These are phyloP conservation scores for Ustilago curta DNA, from an alignment of 1,284 basidiomycete species.

Conservation along the genomic window DNA sequence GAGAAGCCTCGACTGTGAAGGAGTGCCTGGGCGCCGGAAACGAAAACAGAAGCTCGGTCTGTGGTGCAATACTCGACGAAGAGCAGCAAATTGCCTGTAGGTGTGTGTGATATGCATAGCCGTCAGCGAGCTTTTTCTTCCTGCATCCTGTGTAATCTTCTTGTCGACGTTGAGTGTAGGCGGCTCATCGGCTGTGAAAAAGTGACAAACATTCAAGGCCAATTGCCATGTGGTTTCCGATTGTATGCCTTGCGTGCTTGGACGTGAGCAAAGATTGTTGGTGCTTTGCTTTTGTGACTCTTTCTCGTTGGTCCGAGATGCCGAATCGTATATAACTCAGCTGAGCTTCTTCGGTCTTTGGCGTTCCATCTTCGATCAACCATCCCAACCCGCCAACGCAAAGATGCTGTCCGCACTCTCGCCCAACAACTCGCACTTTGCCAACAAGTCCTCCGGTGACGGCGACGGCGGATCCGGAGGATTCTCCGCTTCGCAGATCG, in stretches of 20 bases:
- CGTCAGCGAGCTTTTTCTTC: neutral
- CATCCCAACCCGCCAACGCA: neutral
- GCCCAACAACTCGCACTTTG: constrained; percentile 24
- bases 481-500: constrained; percentile 49
- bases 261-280: neutral
- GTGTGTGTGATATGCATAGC: neutral
- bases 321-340: constrained; percentile 1
- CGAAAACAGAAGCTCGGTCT: neutral
- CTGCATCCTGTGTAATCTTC: neutral
- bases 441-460: constrained; percentile 15
- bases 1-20: no score
- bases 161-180: neutral
- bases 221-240: constrained; percentile 5
- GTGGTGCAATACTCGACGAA: constrained; percentile 1
- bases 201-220: neutral
- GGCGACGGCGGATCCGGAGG: constrained; percentile 37
- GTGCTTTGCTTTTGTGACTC: neutral
- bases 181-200: neutral
- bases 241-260: constrained; percentile 5
- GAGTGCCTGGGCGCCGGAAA: neutral
- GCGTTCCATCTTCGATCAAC: neutral
- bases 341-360: neutral
- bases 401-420: constrained; percentile 43
- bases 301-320: neutral
- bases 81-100: neutral